Evolutionary conservation across 2,329 filamentous ascomycete species (phyloP).

Genomic region (Orbilia brochopaga): DNA sequence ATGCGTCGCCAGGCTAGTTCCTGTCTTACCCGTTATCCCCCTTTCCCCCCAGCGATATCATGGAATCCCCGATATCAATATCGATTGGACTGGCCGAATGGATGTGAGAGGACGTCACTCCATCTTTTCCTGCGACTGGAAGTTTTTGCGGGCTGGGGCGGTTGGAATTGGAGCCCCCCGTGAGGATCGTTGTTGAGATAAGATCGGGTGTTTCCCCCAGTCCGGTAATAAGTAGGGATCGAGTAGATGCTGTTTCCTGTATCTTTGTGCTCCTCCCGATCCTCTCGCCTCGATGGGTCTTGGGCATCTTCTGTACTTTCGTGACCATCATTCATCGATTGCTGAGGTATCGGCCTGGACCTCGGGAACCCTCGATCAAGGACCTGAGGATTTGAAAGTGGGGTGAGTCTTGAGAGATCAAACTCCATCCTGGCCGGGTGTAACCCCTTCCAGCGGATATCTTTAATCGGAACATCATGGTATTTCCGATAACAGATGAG

Average conservation of each 20-base stretch:
- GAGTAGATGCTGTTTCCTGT: not conserved
- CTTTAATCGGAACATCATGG: conserved; percentile 27
- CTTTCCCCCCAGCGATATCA: too few relatives aligned
- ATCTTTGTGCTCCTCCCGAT: not conserved
- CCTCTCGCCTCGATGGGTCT: not conserved
- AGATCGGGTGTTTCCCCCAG: not conserved
- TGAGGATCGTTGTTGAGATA: not conserved
- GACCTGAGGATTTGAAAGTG: not conserved
- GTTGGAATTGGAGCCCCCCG: not conserved
- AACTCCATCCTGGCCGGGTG: conserved; percentile 21
- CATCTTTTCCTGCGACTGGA: not conserved
- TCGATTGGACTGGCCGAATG: not conserved
- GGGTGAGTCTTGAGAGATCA: conserved; percentile 10
- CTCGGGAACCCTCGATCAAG: conserved; percentile 10
- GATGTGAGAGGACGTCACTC: not conserved
- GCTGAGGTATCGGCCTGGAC: not conserved
- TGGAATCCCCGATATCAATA: not conserved
- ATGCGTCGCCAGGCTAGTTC: too few relatives aligned
- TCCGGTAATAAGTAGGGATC: conserved; percentile 1
- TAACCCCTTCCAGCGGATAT: conserved; percentile 21
- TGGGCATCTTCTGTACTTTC: not conserved
- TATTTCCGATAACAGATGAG: conserved; percentile 19
- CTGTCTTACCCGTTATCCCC: too few relatives aligned
- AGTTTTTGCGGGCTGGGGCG: not conserved
- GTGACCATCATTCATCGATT: not conserved